phyloP scores from a whole-genome alignment of 805 yeast genomes.

The Metschnikowia arizonensis region DNA sequence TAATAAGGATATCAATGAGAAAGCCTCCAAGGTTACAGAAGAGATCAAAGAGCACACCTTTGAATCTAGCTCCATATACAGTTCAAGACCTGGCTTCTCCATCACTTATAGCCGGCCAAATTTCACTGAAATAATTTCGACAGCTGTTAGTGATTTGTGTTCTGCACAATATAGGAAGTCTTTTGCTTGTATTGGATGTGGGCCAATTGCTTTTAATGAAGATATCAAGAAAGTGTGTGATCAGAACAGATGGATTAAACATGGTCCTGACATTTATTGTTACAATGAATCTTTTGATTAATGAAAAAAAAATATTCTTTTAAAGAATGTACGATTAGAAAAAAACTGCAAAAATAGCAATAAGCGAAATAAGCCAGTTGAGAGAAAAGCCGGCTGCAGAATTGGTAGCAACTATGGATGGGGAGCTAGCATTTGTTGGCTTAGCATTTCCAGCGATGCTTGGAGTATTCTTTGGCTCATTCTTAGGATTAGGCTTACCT shows the following conservation, averaged over 20 bases:
- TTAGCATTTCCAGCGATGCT: no score
- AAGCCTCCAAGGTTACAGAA: neutral
- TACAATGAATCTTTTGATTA: constrained; percentile 32
- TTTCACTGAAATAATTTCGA: constrained; percentile 16
- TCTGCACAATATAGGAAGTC: constrained; percentile 19
- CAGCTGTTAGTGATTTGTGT: constrained; percentile 16
- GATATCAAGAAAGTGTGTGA: constrained; percentile 28
- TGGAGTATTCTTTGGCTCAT: no score
- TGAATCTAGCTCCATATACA: constrained; percentile 1
- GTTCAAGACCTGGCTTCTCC: constrained; percentile 4
- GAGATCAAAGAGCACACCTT: constrained; percentile 1
- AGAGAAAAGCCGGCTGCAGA: constrained; percentile 1
- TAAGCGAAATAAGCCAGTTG: neutral
- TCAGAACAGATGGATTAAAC: constrained; percentile 21
- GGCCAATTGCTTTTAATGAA: constrained; percentile 32
- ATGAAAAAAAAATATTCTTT: no score
- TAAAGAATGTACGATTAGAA: neutral
- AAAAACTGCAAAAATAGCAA: neutral
- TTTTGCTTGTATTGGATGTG: constrained; percentile 41
- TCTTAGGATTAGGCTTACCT: no score
- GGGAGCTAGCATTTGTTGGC: neutral
- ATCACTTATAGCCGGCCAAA: constrained; percentile 19
- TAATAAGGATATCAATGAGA: constrained; percentile 6
- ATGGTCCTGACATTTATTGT: constrained; percentile 40
- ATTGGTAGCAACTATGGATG: constrained; percentile 1